Evolutionary conservation across 352 stramenopile species (phyloP).

Genomic region (Pythium rhizo-oryzae): DNA sequence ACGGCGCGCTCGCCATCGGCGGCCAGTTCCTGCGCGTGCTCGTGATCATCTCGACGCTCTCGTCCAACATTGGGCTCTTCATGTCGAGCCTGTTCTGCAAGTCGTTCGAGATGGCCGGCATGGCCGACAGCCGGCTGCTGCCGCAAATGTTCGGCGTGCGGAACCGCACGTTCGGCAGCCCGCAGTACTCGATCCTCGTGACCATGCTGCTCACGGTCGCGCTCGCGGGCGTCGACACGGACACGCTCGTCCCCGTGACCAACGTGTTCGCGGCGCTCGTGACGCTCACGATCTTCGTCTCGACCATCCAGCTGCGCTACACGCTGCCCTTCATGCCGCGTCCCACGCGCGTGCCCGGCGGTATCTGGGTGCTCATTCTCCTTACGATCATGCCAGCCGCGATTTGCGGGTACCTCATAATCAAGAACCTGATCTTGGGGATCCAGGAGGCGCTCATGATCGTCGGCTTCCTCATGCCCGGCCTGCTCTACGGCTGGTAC

Average conservation of each 20-base stretch:
- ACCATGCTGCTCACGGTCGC: conserved; percentile 40
- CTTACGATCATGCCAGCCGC: conserved; percentile 10
- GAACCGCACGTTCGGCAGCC: conserved; percentile 39
- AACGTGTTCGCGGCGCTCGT: conserved; percentile 90
- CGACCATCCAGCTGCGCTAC: conserved; percentile 87
- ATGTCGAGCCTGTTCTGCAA: conserved; percentile 91
- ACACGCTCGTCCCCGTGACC: conserved; percentile 77
- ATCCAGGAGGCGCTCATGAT: conserved; percentile 33
- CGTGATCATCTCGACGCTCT: conserved; percentile 78
- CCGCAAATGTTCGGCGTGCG: conserved; percentile 76
- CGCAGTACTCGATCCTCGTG: conserved; percentile 44
- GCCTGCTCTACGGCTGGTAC: conserved; percentile 38
- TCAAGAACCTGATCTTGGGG: conserved; percentile 21
- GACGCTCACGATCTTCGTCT: conserved; percentile 86
- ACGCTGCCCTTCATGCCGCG: conserved; percentile 64
- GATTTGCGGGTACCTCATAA: conserved; percentile 23
- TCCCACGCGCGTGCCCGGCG: conserved; percentile 46
- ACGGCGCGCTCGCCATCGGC: conserved; percentile 69
- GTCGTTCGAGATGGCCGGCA: conserved; percentile 80
- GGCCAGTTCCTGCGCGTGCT: conserved; percentile 83
- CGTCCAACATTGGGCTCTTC: conserved; percentile 89
- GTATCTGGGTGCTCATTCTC: conserved; percentile 24
- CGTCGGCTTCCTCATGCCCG: conserved; percentile 40
- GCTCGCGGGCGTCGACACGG: conserved; percentile 48
- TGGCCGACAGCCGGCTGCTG: conserved; percentile 83